Conservation (phyloP, 192 early-diverging fungal genomes). For the Podila epicladia region DNA sequence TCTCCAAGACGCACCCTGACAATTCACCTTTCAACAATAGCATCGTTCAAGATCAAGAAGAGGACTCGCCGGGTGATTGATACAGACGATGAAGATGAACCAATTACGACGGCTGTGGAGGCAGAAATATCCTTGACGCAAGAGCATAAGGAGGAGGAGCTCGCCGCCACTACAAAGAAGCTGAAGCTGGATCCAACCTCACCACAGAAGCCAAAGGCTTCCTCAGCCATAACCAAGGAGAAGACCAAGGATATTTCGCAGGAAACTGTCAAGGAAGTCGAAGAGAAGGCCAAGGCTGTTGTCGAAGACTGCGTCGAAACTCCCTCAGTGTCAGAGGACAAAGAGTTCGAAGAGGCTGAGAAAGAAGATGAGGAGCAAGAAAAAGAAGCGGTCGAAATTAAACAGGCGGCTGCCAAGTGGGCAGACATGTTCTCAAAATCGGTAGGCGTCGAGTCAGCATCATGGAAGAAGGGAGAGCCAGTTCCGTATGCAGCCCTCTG, state of each 20-base stretch:
- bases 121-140: conserved; percentile 4
- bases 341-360: conserved; percentile 14
- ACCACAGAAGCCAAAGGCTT: conserved; percentile 18
- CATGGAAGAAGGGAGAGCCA: conserved; percentile 58
- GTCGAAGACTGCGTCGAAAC: neutral
- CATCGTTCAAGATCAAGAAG: conserved; percentile 14
- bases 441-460: conserved; percentile 17
- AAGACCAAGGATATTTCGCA: neutral
- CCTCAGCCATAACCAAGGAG: neutral
- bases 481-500: conserved; percentile 90
- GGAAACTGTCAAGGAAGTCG: neutral
- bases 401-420: conserved; percentile 41
- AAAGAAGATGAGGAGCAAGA: conserved; percentile 43
- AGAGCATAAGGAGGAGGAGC: conserved; percentile 21
- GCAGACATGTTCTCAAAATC: conserved; percentile 49
- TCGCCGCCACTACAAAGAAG: conserved; percentile 22
- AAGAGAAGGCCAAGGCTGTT: neutral
- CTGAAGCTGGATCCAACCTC: conserved; percentile 31
- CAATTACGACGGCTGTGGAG: neutral
- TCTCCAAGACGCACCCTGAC: neutral
- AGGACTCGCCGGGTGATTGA: conserved; percentile 16
- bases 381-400: conserved; percentile 35
- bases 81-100: conserved; percentile 27
- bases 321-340: neutral
- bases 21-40: neutral